Evolutionary conservation across 2,329 filamentous ascomycete species (phyloP).

Genomic region (Alternaria brassicicola): DNA sequence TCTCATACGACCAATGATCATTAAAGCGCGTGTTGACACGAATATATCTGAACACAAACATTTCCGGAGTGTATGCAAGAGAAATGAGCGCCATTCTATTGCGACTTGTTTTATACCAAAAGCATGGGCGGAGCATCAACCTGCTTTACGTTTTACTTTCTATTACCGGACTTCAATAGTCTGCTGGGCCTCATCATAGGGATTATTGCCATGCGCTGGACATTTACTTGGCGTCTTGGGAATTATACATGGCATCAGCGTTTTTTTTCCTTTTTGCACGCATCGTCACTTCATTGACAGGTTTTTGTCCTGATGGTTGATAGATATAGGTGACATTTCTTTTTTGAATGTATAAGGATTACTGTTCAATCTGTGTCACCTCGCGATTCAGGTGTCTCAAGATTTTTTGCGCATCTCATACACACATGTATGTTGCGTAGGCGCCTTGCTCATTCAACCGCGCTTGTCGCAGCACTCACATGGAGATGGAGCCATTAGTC

Average conservation of each 20-base stretch:
- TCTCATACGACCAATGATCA: neutral
- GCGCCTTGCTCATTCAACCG: too few relatives aligned
- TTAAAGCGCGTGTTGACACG: neutral
- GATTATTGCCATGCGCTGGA: neutral
- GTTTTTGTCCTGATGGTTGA: neutral
- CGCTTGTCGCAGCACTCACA: neutral
- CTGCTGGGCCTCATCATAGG: neutral
- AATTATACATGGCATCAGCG: neutral
- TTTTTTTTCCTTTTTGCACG: neutral
- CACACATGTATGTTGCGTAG: too few relatives aligned
- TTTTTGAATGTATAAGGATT: neutral
- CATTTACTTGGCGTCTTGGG: neutral
- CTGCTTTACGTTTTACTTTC: neutral
- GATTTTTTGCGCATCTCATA: neutral
- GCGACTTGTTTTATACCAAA: neutral
- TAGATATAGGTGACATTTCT: neutral
- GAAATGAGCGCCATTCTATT: neutral
- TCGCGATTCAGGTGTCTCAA: neutral
- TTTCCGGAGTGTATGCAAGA: neutral
- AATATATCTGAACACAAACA: neutral
- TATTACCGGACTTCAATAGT: neutral
- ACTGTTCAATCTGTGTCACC: neutral
- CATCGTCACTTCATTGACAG: neutral
- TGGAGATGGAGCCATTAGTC: neutral
- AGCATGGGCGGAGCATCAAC: neutral